Conservation (phyloP, 306 rosid species). For the Cercis canadensis region DNA sequence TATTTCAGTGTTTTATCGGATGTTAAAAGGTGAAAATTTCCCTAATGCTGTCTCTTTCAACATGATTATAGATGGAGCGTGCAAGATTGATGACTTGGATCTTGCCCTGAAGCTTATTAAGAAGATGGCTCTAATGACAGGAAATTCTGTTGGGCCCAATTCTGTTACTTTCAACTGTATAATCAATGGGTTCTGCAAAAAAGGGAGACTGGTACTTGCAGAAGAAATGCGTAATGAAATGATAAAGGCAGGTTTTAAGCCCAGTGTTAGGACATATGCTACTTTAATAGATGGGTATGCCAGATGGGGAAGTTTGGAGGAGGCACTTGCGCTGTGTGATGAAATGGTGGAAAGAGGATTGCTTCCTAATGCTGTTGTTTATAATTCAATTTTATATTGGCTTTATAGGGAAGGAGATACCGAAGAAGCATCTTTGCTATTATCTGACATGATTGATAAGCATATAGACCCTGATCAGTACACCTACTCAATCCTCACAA, state of each 20-base stretch:
- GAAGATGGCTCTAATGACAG: slow-evolving; percentile 48
- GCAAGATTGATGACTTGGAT: slow-evolving; percentile 56
- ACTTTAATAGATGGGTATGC: slow-evolving; percentile 62
- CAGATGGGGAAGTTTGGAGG: slow-evolving; percentile 59
- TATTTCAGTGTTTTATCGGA: slow-evolving; percentile 49
- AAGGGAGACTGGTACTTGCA: slow-evolving; percentile 48
- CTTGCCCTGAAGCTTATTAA: slow-evolving; percentile 55
- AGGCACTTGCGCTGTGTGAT: slow-evolving; percentile 54
- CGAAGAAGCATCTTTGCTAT: slow-evolving; percentile 53
- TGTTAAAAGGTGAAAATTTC: slow-evolving; percentile 52
- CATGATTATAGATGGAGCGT: slow-evolving; percentile 60
- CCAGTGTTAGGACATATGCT: slow-evolving; percentile 54
- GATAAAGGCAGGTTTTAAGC: slow-evolving; percentile 46
- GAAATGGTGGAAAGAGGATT: slow-evolving; percentile 62
- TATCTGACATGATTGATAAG: slow-evolving; percentile 59
- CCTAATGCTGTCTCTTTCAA: slow-evolving; percentile 64
- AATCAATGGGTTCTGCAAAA: slow-evolving; percentile 62
- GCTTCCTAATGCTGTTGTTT: slow-evolving; percentile 53
- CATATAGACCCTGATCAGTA: slow-evolving; percentile 52
- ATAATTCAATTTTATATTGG: slow-evolving; percentile 60
- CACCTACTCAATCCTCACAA: slow-evolving; percentile 58
- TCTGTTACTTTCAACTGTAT: slow-evolving; percentile 59
- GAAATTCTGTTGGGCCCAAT: slow-evolving; percentile 43
- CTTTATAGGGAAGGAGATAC: slow-evolving; percentile 52
- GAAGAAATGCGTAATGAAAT: slow-evolving; percentile 48